Evolutionary conservation across 345 rosid genomes (phyloP).

Genomic region (Pugionium dolabratum): DNA sequence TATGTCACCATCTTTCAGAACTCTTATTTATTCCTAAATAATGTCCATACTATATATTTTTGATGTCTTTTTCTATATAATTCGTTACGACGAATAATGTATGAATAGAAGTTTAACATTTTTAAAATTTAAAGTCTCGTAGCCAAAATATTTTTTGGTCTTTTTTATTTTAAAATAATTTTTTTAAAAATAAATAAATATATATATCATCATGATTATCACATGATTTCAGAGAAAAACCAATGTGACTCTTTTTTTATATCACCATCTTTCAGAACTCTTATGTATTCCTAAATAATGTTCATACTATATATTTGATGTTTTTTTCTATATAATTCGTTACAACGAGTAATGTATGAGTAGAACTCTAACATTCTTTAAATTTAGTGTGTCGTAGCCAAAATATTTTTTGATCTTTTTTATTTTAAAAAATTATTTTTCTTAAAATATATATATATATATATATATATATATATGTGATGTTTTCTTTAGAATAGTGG

Average conservation of each 20-base stretch:
- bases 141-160: too few relatives aligned
- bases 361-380: constrained; percentile 12
- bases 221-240: constrained; percentile 34
- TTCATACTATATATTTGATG: background rate
- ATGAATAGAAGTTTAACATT: constrained; percentile 20
- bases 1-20: constrained; percentile 33
- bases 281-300: constrained; percentile 27
- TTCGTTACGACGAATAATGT: constrained; percentile 31
- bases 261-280: constrained; percentile 36
- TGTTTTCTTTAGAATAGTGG: too few relatives aligned
- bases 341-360: background rate
- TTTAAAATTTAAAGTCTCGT: background rate
- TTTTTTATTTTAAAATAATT: too few relatives aligned
- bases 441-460: too few relatives aligned
- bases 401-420: too few relatives aligned
- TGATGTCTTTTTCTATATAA: background rate
- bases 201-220: constrained; percentile 31
- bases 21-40: constrained; percentile 30
- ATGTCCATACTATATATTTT: constrained; percentile 29
- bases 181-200: too few relatives aligned
- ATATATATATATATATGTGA: background rate
- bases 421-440: too few relatives aligned
- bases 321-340: too few relatives aligned
- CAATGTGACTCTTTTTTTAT: constrained; percentile 37
- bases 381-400: too few relatives aligned